These are phyloP conservation scores for Colletotrichum cuscutae DNA, from an alignment of 2,329 filamentous ascomycete species.

Conservation along the genomic window DNA sequence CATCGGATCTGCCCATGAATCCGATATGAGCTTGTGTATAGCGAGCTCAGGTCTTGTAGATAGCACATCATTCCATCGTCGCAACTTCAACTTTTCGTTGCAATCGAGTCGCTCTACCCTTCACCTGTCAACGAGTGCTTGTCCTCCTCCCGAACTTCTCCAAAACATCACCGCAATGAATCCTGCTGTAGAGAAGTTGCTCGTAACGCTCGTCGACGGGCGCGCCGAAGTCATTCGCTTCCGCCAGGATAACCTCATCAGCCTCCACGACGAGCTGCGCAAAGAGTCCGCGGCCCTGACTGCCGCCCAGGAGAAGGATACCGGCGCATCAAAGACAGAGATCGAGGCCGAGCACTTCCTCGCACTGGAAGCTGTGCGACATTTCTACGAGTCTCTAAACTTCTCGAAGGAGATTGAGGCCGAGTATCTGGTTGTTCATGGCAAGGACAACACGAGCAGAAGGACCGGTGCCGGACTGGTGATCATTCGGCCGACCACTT, in stretches of 20 bases:
- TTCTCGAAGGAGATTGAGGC: constrained; percentile 37
- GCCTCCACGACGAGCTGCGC: constrained; percentile 50
- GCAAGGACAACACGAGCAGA: constrained; percentile 22
- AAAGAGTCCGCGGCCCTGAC: constrained; percentile 47
- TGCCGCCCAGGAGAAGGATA: constrained; percentile 53
- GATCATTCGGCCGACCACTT: constrained; percentile 39
- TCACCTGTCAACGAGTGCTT: background rate
- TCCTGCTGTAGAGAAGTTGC: constrained; percentile 39
- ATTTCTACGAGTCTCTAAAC: constrained; percentile 51
- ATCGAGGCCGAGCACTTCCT: constrained; percentile 53
- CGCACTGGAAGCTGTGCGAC: constrained; percentile 49
- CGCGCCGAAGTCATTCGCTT: constrained; percentile 56
- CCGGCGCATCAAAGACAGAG: constrained; percentile 34
- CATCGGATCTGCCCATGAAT: background rate
- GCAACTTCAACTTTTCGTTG: background rate
- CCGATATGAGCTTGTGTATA: background rate
- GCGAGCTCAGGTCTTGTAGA: background rate
- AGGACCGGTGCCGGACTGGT: constrained; percentile 36
- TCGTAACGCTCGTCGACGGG: constrained; percentile 54
- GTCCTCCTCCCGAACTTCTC: background rate
- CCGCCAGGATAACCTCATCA: constrained; percentile 55
- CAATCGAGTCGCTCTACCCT: background rate
- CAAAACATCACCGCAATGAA: background rate
- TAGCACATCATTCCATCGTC: background rate
- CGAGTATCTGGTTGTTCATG: constrained; percentile 38